Base-by-base conservation (phyloP, 2,329 filamentous ascomycete species). In the Stachybotrys elegans region DNA sequence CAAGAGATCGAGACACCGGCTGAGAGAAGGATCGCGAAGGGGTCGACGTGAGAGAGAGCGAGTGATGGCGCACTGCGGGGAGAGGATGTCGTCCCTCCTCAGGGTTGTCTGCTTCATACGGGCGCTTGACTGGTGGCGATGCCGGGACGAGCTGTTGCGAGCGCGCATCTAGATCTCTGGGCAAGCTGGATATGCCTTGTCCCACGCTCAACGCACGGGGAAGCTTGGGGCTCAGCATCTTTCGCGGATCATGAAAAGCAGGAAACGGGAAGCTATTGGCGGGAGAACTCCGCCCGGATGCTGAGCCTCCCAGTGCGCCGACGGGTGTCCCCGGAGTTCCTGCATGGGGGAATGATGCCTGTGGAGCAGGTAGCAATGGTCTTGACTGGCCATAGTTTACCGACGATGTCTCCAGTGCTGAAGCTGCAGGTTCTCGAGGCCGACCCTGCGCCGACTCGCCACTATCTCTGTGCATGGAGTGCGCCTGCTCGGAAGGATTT, bases 401-500 rank as follows among this genome's bases (percentile, higher is more conserved):
- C 21, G 51, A 46, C 20, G 51, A 53, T 47, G 56, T 48, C 12
- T 48, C 48, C 20, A 46, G 35, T 8, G 49, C 36, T 7, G 52
- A 44, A 31, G 44, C 43, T 23, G 55, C 53, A 20, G 39, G 19
- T 27, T 60, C 54, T 43, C 47, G 48, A 39, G 45, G 43, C 43
- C 48, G 52, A 22, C 47, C 43, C 20, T 49, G 43, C n/a, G 46
- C 32, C 23, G 45, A 48, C 16, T 45, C 43, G 21, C 43, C 51
- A 22, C 44, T 49, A 25, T 55, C 53, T 11, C 52, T 40, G 9
- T 43, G 46, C 29, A 51, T 45, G 21, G 50, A 37, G 8, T 51
- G 57, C 23, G 58, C 49, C 25, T n/a, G n/a, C n/a, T 65, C 64
- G 8, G 64, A 44, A 25, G 66, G 63, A 47, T 69, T 68, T 46